Evolutionary conservation across 805 yeast species (phyloP).

Genomic region (Zygosaccharomyces kombuchaensis): DNA sequence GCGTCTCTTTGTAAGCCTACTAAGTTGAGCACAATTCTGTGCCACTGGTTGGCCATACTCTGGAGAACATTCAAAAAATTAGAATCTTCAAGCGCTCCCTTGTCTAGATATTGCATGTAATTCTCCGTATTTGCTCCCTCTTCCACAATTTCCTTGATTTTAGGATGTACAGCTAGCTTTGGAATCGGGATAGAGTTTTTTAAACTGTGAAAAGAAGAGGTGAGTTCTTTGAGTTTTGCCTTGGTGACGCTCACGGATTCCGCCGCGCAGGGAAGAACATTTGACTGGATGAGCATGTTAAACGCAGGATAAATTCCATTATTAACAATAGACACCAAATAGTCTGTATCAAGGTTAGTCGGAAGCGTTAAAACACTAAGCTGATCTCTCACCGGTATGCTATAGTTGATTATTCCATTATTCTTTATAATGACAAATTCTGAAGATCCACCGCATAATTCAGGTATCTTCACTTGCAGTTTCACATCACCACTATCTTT

Average conservation of each 20-base stretch:
- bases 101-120: constrained; percentile 32
- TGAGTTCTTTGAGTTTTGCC: constrained; percentile 63
- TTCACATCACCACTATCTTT: constrained; percentile 8
- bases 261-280: constrained; percentile 15
- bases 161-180: constrained; percentile 54
- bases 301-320: constrained; percentile 68
- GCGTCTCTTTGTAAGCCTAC: constrained; percentile 43
- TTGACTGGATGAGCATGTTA: constrained; percentile 39
- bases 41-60: constrained; percentile 68
- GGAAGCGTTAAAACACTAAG: constrained; percentile 38
- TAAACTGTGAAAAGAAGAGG: constrained; percentile 60
- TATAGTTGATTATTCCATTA: constrained; percentile 31
- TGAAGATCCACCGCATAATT: constrained; percentile 15
- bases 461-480: constrained; percentile 11
- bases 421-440: constrained; percentile 43
- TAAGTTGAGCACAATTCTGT: constrained; percentile 53
- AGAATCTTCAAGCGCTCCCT: constrained; percentile 44
- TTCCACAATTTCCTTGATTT: constrained; percentile 40
- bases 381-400: constrained; percentile 31
- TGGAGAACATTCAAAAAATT: constrained; percentile 66
- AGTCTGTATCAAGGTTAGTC: constrained; percentile 38
- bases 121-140: constrained; percentile 32
- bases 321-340: constrained; percentile 54
- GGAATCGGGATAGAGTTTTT: constrained; percentile 69
- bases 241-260: constrained; percentile 46